Evolutionary conservation across 768 basidiomycete species (phyloP).

Genomic region (Scleroderma bovista): DNA sequence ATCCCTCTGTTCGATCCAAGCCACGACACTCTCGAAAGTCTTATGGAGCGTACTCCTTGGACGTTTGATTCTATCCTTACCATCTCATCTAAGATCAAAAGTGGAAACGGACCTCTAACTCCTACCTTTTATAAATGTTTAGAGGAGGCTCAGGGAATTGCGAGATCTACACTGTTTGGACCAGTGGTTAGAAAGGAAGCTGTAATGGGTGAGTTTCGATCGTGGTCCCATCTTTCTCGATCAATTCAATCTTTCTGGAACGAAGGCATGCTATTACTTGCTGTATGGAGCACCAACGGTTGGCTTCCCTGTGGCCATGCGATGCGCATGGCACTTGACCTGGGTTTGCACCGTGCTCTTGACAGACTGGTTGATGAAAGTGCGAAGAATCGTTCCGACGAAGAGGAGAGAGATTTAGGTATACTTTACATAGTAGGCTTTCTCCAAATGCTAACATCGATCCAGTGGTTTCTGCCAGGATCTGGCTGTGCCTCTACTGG

Average conservation of each 20-base stretch:
- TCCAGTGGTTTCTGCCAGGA: constrained; percentile 82
- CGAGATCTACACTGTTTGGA: constrained; percentile 88
- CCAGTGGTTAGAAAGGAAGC: constrained; percentile 93
- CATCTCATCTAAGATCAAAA: constrained; percentile 87
- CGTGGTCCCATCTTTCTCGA: neutral
- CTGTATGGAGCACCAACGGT: constrained; percentile 91
- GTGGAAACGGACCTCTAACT: constrained; percentile 80
- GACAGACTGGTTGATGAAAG: constrained; percentile 82
- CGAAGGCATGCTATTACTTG: constrained; percentile 83
- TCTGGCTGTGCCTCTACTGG: constrained; percentile 95
- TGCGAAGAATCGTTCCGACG: constrained; percentile 59
- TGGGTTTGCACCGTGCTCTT: constrained; percentile 87
- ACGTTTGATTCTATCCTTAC: constrained; percentile 93
- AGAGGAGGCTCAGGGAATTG: constrained; percentile 95
- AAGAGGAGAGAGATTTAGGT: constrained; percentile 87
- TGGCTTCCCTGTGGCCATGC: constrained; percentile 96
- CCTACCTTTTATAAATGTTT: constrained; percentile 86
- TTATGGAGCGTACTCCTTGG: constrained; percentile 92
- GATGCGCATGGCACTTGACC: constrained; percentile 92
- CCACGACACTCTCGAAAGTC: constrained; percentile 90
- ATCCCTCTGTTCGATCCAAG: constrained; percentile 90
- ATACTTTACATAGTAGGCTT: constrained; percentile 15
- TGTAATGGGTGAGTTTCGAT: constrained; percentile 63
- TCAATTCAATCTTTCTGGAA: neutral
- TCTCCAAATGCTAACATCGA: neutral